phyloP scores from a whole-genome alignment of 2,329 filamentous ascomycete species.

The Hypomyces rosellus region DNA sequence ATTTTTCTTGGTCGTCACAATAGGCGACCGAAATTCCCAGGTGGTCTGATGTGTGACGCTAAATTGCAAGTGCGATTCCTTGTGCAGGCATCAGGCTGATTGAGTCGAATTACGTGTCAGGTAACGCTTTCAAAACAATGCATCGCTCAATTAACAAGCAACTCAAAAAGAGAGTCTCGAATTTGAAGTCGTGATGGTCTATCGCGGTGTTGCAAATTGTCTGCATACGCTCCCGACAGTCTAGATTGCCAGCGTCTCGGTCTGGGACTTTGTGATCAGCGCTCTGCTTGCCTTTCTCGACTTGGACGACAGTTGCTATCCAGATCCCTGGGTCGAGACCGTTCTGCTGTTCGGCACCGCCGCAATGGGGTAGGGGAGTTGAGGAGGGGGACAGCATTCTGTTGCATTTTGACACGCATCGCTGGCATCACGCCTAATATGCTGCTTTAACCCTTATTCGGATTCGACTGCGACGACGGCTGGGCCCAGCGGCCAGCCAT shows the following conservation, averaged over 20 bases:
- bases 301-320: slow-evolving; percentile 1
- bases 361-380: neutral
- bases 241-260: neutral
- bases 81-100: too few species aligned
- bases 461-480: slow-evolving; percentile 7
- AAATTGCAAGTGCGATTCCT: too few species aligned
- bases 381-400: neutral
- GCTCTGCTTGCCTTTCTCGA: slow-evolving; percentile 5
- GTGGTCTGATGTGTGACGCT: too few species aligned
- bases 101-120: too few species aligned
- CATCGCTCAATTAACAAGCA: too few species aligned
- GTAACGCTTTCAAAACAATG: too few species aligned
- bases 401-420: slow-evolving; percentile 4
- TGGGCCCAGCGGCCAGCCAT: neutral
- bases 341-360: slow-evolving; percentile 10
- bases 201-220: too few species aligned
- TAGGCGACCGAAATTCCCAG: too few species aligned
- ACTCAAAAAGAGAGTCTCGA: too few species aligned
- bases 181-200: too few species aligned
- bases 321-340: slow-evolving; percentile 11
- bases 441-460: slow-evolving; percentile 3
- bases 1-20: too few species aligned
- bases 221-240: neutral
- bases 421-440: neutral
- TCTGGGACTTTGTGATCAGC: slow-evolving; percentile 3